Evolutionary conservation across 805 yeast genomes (phyloP).

Genomic region (Wickerhamomyces bisporus): DNA sequence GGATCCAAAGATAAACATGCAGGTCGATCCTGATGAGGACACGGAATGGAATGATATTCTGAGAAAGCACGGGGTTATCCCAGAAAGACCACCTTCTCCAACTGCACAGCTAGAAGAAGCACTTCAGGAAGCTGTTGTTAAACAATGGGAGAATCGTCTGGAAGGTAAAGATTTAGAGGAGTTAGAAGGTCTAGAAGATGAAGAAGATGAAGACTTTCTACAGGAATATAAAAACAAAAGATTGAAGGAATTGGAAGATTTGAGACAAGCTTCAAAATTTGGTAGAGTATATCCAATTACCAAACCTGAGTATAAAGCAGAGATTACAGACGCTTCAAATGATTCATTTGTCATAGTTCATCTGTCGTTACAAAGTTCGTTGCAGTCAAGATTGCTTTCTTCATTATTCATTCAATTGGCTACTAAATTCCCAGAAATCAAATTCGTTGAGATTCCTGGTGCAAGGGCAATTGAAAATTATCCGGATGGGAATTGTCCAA

Average conservation of each 20-base stretch:
- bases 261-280: constrained; percentile 52
- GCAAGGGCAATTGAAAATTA: constrained; percentile 87
- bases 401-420: constrained; percentile 58
- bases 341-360: constrained; percentile 70
- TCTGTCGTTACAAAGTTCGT: constrained; percentile 58
- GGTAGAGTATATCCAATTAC: constrained; percentile 76
- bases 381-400: constrained; percentile 70
- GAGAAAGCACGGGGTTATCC: constrained; percentile 85
- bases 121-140: constrained; percentile 70
- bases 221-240: constrained; percentile 73
- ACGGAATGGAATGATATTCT: constrained; percentile 98
- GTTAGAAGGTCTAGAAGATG: constrained; percentile 83
- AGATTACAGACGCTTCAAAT: constrained; percentile 77
- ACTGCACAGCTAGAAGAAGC: constrained; percentile 85
- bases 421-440: constrained; percentile 67
- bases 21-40: constrained; percentile 93
- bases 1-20: constrained; percentile 67
- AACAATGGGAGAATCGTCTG: constrained; percentile 77
- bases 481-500: constrained; percentile 89
- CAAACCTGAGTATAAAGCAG: constrained; percentile 83
- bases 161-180: constrained; percentile 76
- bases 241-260: constrained; percentile 61
- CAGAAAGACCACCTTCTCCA: constrained; percentile 87
- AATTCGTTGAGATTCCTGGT: constrained; percentile 90
- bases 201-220: constrained; percentile 88